Conservation (phyloP, 306 rosid genomes). For the Sechiopsis laciniata region DNA sequence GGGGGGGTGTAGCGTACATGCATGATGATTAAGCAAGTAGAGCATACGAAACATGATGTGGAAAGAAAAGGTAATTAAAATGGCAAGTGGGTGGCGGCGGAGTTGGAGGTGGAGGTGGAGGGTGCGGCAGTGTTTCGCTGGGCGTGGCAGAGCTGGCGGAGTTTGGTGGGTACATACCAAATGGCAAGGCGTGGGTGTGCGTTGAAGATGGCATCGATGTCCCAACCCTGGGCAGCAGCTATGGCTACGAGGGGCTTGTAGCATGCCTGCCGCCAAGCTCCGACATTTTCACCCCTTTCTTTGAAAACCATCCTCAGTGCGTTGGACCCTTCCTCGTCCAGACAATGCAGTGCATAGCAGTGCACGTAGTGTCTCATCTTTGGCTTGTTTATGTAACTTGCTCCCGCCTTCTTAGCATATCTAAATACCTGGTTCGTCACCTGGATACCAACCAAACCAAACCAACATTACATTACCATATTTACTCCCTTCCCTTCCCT, state of each 20-base stretch:
- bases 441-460: no score
- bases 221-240: constrained; percentile 71
- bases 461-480: no score
- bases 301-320: constrained; percentile 56
- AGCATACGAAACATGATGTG: no score
- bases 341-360: constrained; percentile 62
- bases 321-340: constrained; percentile 69
- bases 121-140: no score
- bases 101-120: no score
- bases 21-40: no score
- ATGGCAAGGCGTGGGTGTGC: constrained; percentile 74
- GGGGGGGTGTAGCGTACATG: not conserved
- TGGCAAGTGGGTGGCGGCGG: no score
- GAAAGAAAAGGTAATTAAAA: no score
- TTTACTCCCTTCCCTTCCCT: no score
- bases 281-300: constrained; percentile 81
- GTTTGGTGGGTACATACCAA: constrained; percentile 93
- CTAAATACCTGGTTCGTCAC: no score
- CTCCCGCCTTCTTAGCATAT: constrained; percentile 73
- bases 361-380: constrained; percentile 97
- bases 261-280: constrained; percentile 87
- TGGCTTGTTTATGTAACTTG: constrained; percentile 91
- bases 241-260: constrained; percentile 70
- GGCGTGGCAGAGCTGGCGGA: constrained; percentile 74
- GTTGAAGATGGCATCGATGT: constrained; percentile 54